These are phyloP conservation scores for Borovskyia barvae DNA, from an alignment of 208 protist species.

Conservation along the genomic window DNA sequence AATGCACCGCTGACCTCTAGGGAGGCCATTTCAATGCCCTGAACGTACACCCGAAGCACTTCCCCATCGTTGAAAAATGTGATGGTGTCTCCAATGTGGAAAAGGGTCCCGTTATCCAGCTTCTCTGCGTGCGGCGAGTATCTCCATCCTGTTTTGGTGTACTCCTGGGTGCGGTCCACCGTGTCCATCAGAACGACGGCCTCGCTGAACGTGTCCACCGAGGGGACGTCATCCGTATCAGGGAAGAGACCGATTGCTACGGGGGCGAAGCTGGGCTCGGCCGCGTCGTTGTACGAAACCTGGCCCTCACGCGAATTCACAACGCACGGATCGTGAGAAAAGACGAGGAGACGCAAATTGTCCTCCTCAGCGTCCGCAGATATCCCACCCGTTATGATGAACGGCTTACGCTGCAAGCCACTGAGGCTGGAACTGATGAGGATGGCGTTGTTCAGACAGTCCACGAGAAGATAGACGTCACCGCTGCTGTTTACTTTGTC, in stretches of 20 bases:
- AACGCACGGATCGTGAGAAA: constrained; percentile 59
- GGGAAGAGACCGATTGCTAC: constrained; percentile 67
- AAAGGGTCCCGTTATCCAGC: constrained; percentile 41
- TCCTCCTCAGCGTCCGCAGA: constrained; percentile 38
- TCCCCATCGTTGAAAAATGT: constrained; percentile 47
- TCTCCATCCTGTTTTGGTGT: constrained; percentile 39
- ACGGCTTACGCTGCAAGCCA: constrained; percentile 58
- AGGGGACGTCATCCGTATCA: constrained; percentile 18
- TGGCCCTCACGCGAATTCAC: constrained; percentile 50
- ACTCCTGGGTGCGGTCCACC: constrained; percentile 37
- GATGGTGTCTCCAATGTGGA: constrained; percentile 81
- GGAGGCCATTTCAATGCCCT: constrained; percentile 24
- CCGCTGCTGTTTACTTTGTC: constrained; percentile 46
- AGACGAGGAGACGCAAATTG: constrained; percentile 63
- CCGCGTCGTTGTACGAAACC: constrained; percentile 42
- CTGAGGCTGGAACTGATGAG: constrained; percentile 66
- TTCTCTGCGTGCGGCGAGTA: constrained; percentile 40
- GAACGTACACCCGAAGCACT: constrained; percentile 42
- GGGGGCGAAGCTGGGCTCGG: constrained; percentile 49
- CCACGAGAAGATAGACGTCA: constrained; percentile 61
- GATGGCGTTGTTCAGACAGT: constrained; percentile 52
- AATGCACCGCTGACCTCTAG: constrained; percentile 28
- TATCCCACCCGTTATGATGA: constrained; percentile 59
- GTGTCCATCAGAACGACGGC: constrained; percentile 65
- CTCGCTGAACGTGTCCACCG: constrained; percentile 30